These are phyloP conservation scores for Yarrowia porcina DNA, from an alignment of 805 yeast genomes.

Conservation along the genomic window DNA sequence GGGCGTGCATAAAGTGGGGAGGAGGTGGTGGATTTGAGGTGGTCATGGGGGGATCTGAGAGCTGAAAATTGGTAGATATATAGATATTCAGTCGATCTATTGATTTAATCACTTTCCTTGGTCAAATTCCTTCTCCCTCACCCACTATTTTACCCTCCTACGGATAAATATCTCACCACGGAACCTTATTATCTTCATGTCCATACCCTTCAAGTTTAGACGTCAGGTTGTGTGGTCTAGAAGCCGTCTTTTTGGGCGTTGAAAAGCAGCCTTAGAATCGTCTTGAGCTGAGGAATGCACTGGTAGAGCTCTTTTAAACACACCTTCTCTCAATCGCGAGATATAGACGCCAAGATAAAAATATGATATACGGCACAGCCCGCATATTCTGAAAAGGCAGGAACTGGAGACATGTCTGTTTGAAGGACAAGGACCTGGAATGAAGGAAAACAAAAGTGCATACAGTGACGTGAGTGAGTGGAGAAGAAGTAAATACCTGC, in stretches of 20 bases:
- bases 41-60: too few relatives aligned
- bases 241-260: not conserved
- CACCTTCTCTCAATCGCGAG: not conserved
- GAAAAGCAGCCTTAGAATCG: not conserved
- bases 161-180: slow-evolving; percentile 1
- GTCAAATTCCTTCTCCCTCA: too few relatives aligned
- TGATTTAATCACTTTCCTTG: too few relatives aligned
- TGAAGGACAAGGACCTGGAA: not conserved
- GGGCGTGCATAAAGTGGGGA: slow-evolving; percentile 19
- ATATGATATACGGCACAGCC: not conserved
- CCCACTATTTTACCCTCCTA: too few relatives aligned
- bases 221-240: not conserved
- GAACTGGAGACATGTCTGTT: not conserved
- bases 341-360: not conserved
- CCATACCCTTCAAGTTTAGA: not conserved
- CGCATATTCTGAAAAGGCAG: not conserved
- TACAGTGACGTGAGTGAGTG: not conserved
- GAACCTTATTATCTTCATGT: not conserved
- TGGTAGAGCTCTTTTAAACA: not conserved
- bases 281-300: too few relatives aligned
- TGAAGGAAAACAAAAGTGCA: not conserved
- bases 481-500: too few relatives aligned
- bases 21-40: not conserved
- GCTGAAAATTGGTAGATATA: too few relatives aligned
- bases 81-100: too few relatives aligned